Base-by-base conservation (phyloP, 2,329 filamentous ascomycete species). In the Penicillium sp. region DNA sequence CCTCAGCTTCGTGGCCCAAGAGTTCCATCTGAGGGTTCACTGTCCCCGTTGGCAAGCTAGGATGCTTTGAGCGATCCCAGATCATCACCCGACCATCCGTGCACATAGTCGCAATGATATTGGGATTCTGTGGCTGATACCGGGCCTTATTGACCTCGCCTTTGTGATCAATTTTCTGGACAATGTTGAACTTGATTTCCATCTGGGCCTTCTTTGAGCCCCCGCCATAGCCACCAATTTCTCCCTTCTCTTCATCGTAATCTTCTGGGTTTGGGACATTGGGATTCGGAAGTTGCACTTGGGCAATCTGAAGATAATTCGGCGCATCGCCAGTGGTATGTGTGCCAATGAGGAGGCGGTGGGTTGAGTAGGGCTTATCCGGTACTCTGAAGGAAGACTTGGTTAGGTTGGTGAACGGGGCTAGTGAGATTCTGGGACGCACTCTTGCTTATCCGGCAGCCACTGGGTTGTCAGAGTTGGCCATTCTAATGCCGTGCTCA, bases 111-210 rank as follows among this genome's bases (percentile, higher is more conserved):
- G 94, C 94, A 66, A 99, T 95, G 54, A 99, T 86, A 67, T 99
- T 91, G 5, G 93, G 91, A 69, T 99, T 99, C 72, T 97, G 93
- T 11, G 94, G 94, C 75, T 97, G 92, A 71, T 97, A 97, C 63
- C 94, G 87, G 14, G 94, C 95, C 79, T 97, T 99, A 81, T 99
- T 99, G 70, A 99, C 91, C 74, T 99, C 94, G 60, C 90, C 90
- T 14, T 92, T 91, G 71, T 99, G 94, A 71, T 96, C 89, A 70
- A 99, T 99, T 74, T 90, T 94, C 74, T 99, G 94, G 47, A 94
- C 87, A 67, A 99, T 89, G 61, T 89, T 88, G 79, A 96, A 96
- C 67, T 90, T 91, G 73, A 97, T 84, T 59, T 79, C 77, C 68
- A 78, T 87, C 39, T 85, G 81, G 19, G 86, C 82, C 61, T 90